A percentile compares a stretch with the other conserved stretches of the same genome.
phyloP scores from a whole-genome alignment of 2,329 filamentous ascomycete genomes.

The Leptosphaerulina australis region DNA sequence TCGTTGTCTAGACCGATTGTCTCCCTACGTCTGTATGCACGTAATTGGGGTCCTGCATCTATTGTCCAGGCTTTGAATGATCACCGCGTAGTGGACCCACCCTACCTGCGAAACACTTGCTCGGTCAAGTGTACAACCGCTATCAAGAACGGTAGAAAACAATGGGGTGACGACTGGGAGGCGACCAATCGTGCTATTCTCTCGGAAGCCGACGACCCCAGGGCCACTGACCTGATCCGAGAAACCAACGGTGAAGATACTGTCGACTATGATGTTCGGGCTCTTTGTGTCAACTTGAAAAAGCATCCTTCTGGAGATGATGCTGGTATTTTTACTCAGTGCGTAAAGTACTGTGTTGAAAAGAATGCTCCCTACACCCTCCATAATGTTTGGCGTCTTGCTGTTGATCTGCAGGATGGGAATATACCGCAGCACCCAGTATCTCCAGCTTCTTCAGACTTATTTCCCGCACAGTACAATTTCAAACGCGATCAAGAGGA shows the following conservation, averaged over 20 bases:
- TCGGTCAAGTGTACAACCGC: constrained; percentile 38
- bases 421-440: constrained; percentile 1
- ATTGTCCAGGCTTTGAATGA: constrained; percentile 34
- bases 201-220: constrained; percentile 9
- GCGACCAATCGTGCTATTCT: constrained; percentile 9
- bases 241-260: constrained; percentile 7
- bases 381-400: constrained; percentile 22
- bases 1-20: constrained; percentile 29
- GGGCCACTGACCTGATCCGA: constrained; percentile 33
- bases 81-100: constrained; percentile 30
- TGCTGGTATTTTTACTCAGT: constrained; percentile 37
- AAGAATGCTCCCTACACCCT: constrained; percentile 20
- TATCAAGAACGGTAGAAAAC: constrained; percentile 25
- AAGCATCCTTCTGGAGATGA: constrained; percentile 23
- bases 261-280: constrained; percentile 26
- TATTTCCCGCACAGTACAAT: not conserved
- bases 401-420: constrained; percentile 16
- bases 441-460: not conserved
- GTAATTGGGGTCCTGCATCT: constrained; percentile 30
- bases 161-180: constrained; percentile 28
- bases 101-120: constrained; percentile 39
- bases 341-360: constrained; percentile 34
- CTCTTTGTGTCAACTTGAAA: constrained; percentile 21
- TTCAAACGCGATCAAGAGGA: not conserved
- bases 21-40: constrained; percentile 33